Conservation (phyloP, 768 basidiomycete genomes). For the Tylopilus intermedius region DNA sequence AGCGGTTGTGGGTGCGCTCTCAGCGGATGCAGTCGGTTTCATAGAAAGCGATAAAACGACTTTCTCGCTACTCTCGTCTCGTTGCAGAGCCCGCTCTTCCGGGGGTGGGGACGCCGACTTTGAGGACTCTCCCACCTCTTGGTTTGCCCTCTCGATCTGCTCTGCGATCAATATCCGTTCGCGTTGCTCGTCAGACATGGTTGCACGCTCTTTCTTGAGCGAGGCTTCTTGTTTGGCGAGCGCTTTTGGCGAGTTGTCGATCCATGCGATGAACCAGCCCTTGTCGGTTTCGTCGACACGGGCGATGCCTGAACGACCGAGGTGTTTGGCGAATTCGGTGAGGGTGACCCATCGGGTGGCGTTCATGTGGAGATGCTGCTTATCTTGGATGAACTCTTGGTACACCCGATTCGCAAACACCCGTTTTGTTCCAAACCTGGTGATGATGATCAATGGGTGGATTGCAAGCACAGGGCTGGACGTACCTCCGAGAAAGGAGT, state of each 20-base stretch:
- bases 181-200: slow-evolving; percentile 71
- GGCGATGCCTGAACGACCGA: slow-evolving; percentile 80
- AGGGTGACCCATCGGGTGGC: slow-evolving; percentile 96
- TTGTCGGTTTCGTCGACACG: slow-evolving; percentile 98
- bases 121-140: slow-evolving; percentile 29
- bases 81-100: slow-evolving; percentile 57
- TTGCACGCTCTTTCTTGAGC: neutral
- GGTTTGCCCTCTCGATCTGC: slow-evolving; percentile 86
- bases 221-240: slow-evolving; percentile 84
- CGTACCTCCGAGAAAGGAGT: slow-evolving; percentile 77
- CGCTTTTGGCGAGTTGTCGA: slow-evolving; percentile 93
- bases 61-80: slow-evolving; percentile 55
- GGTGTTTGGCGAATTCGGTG: slow-evolving; percentile 89
- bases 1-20: slow-evolving; percentile 27
- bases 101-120: slow-evolving; percentile 34
- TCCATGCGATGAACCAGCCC: slow-evolving; percentile 96
- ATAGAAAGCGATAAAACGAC: slow-evolving; percentile 47
- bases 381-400: slow-evolving; percentile 96
- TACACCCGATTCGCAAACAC: slow-evolving; percentile 94
- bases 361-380: slow-evolving; percentile 96
- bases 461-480: neutral
- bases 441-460: neutral
- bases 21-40: slow-evolving; percentile 39
- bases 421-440: slow-evolving; percentile 88
- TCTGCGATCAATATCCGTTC: slow-evolving; percentile 86